A percentile compares a stretch with the other conserved stretches of the same genome.
These are phyloP conservation scores for Camelina hispida DNA, from an alignment of 345 rosid genomes.

Conservation along the genomic window DNA sequence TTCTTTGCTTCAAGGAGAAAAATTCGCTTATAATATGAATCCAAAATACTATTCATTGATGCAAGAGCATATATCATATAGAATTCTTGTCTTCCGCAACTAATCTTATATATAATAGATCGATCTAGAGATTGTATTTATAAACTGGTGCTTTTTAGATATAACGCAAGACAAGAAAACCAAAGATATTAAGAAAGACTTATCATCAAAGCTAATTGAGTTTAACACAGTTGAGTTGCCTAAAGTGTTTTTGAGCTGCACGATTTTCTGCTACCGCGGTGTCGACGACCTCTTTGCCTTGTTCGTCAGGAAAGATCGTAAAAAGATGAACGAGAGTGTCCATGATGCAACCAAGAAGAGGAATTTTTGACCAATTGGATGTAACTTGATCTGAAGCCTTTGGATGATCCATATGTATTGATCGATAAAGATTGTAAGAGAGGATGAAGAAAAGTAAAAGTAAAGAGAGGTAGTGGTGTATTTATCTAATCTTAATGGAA, in stretches of 20 bases:
- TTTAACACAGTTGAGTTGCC: slow-evolving; percentile 34
- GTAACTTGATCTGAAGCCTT: slow-evolving; percentile 9
- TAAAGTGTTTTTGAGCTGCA: slow-evolving; percentile 41
- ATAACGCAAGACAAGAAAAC: background rate
- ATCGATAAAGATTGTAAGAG: background rate
- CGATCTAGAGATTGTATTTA: background rate
- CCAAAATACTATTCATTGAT: background rate
- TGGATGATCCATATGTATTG: slow-evolving; percentile 34
- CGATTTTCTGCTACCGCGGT: slow-evolving; percentile 34
- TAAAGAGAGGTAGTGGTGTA: slow-evolving; percentile 10
- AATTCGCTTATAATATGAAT: background rate
- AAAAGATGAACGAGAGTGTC: slow-evolving; percentile 33
- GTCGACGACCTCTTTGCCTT: slow-evolving; percentile 23
- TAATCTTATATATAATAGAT: background rate
- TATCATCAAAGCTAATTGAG: slow-evolving; percentile 25
- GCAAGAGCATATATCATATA: background rate
- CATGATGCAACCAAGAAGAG: slow-evolving; percentile 44
- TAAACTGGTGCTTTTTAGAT: background rate
- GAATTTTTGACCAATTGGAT: slow-evolving; percentile 16
- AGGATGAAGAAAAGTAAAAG: background rate
- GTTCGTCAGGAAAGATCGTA: background rate
- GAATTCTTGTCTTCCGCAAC: background rate
- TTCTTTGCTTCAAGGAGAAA: slow-evolving; percentile 14
- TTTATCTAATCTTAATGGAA: slow-evolving; percentile 13
- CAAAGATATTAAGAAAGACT: slow-evolving; percentile 12